Evolutionary conservation across 768 basidiomycete species (phyloP).

Genomic region (Mycena crocata): DNA sequence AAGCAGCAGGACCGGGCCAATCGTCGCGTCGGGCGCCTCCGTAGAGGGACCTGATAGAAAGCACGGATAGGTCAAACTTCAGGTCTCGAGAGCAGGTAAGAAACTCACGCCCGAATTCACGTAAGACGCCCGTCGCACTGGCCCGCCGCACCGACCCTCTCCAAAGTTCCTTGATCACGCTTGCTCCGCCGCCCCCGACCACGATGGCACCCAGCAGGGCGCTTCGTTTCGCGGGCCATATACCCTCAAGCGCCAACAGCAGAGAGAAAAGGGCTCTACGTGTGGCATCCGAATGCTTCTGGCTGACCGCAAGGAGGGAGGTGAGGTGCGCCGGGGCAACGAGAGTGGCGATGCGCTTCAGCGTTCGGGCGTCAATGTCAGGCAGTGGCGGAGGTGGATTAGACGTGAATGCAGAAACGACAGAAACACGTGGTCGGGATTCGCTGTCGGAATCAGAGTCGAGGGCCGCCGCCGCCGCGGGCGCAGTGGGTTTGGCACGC

Average conservation of each 20-base stretch:
- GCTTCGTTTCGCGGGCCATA: constrained; percentile 72
- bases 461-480: constrained; percentile 32
- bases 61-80: not conserved
- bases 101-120: constrained; percentile 19
- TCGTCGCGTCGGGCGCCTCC: constrained; percentile 58
- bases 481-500: constrained; percentile 35
- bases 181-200: constrained; percentile 61
- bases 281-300: constrained; percentile 48
- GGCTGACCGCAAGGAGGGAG: constrained; percentile 60
- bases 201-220: constrained; percentile 67
- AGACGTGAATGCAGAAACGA: constrained; percentile 51
- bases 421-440: constrained; percentile 44
- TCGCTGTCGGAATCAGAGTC: constrained; percentile 55
- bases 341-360: constrained; percentile 72
- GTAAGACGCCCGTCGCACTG: constrained; percentile 30
- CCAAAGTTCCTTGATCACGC: constrained; percentile 82
- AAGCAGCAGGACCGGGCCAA: constrained; percentile 82
- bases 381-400: constrained; percentile 45
- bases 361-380: constrained; percentile 66
- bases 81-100: not conserved
- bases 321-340: constrained; percentile 64
- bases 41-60: constrained; percentile 19
- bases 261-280: constrained; percentile 66
- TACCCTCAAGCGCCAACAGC: constrained; percentile 65
- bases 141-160: constrained; percentile 71